Percentiles rank a stretch among this genome's conserved stretches.
Conservation (phyloP, 2,329 filamentous ascomycete species). For the Didymella lethalis region DNA sequence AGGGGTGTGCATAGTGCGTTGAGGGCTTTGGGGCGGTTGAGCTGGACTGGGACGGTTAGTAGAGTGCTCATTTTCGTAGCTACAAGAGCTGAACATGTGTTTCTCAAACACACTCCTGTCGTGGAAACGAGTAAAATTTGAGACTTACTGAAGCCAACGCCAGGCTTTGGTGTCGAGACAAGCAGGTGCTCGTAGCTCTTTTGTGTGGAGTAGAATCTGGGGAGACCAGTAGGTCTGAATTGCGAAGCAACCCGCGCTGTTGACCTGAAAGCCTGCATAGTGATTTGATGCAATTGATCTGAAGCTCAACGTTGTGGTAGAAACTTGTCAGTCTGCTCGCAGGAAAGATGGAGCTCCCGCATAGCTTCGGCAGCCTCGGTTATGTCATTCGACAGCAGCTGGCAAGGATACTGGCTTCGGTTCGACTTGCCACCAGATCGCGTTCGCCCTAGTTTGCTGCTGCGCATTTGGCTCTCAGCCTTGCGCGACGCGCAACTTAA, state of each 20-base stretch:
- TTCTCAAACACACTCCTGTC: neutral
- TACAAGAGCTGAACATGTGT: neutral
- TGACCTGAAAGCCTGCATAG: slow-evolving; percentile 62
- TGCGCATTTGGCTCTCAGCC: slow-evolving; percentile 14
- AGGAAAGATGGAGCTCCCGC: slow-evolving; percentile 12
- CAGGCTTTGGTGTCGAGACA: slow-evolving; percentile 82
- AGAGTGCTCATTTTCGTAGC: neutral
- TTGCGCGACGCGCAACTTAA: slow-evolving; percentile 17
- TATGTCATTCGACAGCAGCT: slow-evolving; percentile 16
- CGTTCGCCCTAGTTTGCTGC: slow-evolving; percentile 17
- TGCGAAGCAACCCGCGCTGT: slow-evolving; percentile 68
- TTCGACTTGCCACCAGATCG: slow-evolving; percentile 17
- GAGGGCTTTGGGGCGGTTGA: slow-evolving; percentile 93
- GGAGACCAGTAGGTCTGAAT: slow-evolving; percentile 64
- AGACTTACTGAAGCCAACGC: slow-evolving; percentile 80
- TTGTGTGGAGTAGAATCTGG: slow-evolving; percentile 61
- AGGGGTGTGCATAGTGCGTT: slow-evolving; percentile 93
- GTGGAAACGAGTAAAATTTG: neutral
- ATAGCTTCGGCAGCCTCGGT: slow-evolving; percentile 21
- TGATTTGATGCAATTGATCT: slow-evolving; percentile 8
- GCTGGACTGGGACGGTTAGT: slow-evolving; percentile 69
- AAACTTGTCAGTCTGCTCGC: neutral
- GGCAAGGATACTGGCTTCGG: slow-evolving; percentile 1
- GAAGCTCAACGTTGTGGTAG: neutral
- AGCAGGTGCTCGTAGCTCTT: slow-evolving; percentile 79